Base-by-base conservation (phyloP, 306 rosid genomes). In the Comarum palustre region DNA sequence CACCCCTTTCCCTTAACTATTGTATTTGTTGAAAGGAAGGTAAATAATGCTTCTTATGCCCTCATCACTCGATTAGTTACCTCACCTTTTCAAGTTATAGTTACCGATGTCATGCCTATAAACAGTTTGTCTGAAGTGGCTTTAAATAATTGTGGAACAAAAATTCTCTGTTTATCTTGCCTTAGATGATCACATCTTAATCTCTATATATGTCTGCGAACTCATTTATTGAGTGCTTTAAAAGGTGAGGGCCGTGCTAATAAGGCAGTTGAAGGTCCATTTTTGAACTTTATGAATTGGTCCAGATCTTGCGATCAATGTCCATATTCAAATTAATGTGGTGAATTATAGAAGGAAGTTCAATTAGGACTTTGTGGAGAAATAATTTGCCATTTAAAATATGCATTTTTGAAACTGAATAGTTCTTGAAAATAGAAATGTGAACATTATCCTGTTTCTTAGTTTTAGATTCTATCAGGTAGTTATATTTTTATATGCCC, bases 1-100 rank as follows among this genome's bases (percentile, higher is more conserved):
- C 92, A 85, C 77, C 88, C 91, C 7, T 68, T 91, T 78, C 97
- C 88, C 20, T 78, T 91, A 72, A 91, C 95, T 47, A 91, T 91
- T 64, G 97, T 91, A 15, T 91, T 91, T 73, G 97, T 91, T 80
- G 97, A 91, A 72, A 89, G 97, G 79, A 91, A 91, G 95, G 97
- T 91, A 82, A 59, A 29, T 20, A 19, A 8, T 57, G 50, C 64
- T 68, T 58, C 46, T 0, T 39, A 34, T 63, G 47, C 51, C 4
- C 12, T 42, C 31, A 31, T 67, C 69, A 34, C 74, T 74, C 63
- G 51, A 62, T 72, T 72, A 19, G 19, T 67, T 72, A 60, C 17
- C 57, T 55, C 47, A 42, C 74, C 57, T 74, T 34, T 43, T 82
- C 5, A 32, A 57, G 55, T 38, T 75, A 39, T 67, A 31, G 32